Evolutionary conservation across 306 rosid species (phyloP).

Genomic region (Lablab purpureus): DNA sequence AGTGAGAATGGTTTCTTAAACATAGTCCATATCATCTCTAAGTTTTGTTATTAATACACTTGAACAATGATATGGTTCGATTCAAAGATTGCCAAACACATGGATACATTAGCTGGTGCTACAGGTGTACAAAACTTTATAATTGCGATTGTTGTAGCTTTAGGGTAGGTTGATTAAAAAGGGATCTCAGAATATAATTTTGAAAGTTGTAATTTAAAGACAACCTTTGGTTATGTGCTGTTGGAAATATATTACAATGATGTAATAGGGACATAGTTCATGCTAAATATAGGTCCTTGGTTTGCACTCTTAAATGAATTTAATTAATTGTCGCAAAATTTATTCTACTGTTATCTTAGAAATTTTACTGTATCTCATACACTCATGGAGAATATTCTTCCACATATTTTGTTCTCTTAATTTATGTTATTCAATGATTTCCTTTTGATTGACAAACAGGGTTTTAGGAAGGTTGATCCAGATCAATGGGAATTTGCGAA

Average conservation of each 20-base stretch:
- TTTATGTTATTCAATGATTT: background rate
- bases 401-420: background rate
- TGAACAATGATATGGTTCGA: background rate
- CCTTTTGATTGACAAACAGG: conserved; percentile 50
- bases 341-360: background rate
- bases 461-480: conserved; percentile 67
- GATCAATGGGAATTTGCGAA: conserved; percentile 63
- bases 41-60: background rate
- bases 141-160: background rate
- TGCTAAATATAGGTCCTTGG: conserved; percentile 11
- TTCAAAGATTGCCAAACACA: background rate
- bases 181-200: background rate
- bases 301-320: background rate
- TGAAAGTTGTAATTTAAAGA: background rate
- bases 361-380: conserved; percentile 2
- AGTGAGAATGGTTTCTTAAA: background rate
- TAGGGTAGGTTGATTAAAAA: background rate
- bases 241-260: background rate
- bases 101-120: background rate
- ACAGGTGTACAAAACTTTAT: background rate
- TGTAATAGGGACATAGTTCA: conserved; percentile 19
- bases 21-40: background rate
- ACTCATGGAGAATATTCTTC: background rate
- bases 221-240: conserved; percentile 6
- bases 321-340: conserved; percentile 1